Conservation (phyloP, 208 protist genomes). For the Trypanosoma brucei region DNA sequence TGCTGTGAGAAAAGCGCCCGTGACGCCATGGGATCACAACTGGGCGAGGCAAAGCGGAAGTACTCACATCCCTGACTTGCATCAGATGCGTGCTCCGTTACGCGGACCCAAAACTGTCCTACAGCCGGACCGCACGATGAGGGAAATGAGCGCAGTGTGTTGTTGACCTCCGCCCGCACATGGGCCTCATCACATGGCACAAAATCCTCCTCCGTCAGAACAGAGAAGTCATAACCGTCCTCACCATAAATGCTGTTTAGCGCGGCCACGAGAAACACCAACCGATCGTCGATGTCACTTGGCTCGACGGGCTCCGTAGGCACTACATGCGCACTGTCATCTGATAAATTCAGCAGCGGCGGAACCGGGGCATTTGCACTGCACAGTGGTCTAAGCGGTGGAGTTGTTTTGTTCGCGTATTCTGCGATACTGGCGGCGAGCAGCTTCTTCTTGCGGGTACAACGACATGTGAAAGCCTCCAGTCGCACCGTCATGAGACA, state of each 20-base stretch:
- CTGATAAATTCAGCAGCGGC: slow-evolving; percentile 21
- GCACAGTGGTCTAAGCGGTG: slow-evolving; percentile 39
- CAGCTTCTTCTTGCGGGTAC: slow-evolving; percentile 59
- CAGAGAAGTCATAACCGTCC: slow-evolving; percentile 80
- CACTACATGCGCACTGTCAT: slow-evolving; percentile 2
- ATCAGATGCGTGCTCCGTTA: slow-evolving; percentile 44
- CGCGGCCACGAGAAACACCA: slow-evolving; percentile 65
- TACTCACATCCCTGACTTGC: slow-evolving; percentile 57
- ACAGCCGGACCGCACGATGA: slow-evolving; percentile 46
- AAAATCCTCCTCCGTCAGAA: slow-evolving; percentile 65
- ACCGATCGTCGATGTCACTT: slow-evolving; percentile 52
- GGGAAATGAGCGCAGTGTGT: slow-evolving; percentile 38
- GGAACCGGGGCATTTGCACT: slow-evolving; percentile 15
- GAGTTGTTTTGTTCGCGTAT: slow-evolving; percentile 52
- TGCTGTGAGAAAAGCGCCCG: slow-evolving; percentile 53
- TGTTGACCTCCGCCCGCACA: slow-evolving; percentile 40
- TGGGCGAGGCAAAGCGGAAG: slow-evolving; percentile 63
- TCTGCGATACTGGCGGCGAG: slow-evolving; percentile 44
- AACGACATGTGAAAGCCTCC: slow-evolving; percentile 74
- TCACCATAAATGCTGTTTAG: slow-evolving; percentile 65
- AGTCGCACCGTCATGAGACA: slow-evolving; percentile 58
- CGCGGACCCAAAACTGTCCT: slow-evolving; percentile 49
- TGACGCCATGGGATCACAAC: slow-evolving; percentile 56
- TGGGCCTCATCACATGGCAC: slow-evolving; percentile 37
- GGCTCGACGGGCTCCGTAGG: slow-evolving; percentile 17